These are phyloP conservation scores for Linderina pennispora DNA, from an alignment of 192 early-diverging fungal genomes.

Conservation along the genomic window DNA sequence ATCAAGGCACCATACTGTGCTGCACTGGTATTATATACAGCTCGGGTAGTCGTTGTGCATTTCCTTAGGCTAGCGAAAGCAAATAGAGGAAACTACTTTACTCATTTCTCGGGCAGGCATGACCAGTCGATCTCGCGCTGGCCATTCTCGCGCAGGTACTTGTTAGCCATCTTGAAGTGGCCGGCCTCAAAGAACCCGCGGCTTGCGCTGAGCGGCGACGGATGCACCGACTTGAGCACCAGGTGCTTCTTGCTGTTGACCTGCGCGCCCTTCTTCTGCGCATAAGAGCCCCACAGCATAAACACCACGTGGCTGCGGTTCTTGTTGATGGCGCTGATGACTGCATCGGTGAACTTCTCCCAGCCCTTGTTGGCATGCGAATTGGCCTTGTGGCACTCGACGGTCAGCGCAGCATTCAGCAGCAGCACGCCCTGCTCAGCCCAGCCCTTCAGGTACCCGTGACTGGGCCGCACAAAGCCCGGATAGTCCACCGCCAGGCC, in stretches of 20 bases:
- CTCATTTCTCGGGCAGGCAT: slow-evolving; percentile 17
- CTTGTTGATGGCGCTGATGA: slow-evolving; percentile 66
- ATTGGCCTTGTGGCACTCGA: slow-evolving; percentile 69
- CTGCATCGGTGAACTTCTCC: slow-evolving; percentile 81
- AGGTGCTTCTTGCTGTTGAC: slow-evolving; percentile 78
- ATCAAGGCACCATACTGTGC: too few species aligned
- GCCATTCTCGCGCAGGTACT: slow-evolving; percentile 56
- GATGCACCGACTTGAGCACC: slow-evolving; percentile 82
- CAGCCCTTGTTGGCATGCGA: slow-evolving; percentile 81
- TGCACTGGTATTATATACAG: too few species aligned
- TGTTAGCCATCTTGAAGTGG: slow-evolving; percentile 86
- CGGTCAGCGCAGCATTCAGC: slow-evolving; percentile 84
- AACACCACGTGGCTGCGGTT: slow-evolving; percentile 69
- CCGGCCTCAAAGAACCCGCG: slow-evolving; percentile 82
- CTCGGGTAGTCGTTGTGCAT: too few species aligned
- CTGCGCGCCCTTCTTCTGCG: slow-evolving; percentile 73
- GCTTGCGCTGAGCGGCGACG: slow-evolving; percentile 81
- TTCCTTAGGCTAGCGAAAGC: too few species aligned
- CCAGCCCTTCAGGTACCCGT: slow-evolving; percentile 81
- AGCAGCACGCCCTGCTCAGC: slow-evolving; percentile 82
- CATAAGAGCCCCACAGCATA: slow-evolving; percentile 88
- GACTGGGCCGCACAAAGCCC: slow-evolving; percentile 60
- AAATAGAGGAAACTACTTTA: too few species aligned
- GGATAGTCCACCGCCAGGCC: slow-evolving; percentile 68
- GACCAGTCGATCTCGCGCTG: slow-evolving; percentile 26